Base-by-base conservation (phyloP, 805 yeast genomes). In the Yarrowia alimentaria region DNA sequence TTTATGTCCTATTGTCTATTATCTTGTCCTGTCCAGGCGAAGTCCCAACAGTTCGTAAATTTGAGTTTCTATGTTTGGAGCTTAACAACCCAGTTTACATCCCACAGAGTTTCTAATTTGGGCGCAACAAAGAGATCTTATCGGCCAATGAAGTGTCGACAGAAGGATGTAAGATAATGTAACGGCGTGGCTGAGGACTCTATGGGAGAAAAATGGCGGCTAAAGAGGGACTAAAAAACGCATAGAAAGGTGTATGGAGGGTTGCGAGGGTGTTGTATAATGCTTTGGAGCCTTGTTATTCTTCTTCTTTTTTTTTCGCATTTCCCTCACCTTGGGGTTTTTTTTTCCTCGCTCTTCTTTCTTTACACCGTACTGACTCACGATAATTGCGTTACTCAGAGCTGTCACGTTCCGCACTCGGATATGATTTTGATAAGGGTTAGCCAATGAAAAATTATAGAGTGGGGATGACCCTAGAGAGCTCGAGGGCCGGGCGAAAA, bases 101-200 rank as follows among this genome's bases (percentile, higher is more conserved):
- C 16, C 33, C 19, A 26, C 47, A 26, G 47, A 40, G 47, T 40
- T 37, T 40, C 47, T 40, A 40, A 40, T 40, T 40, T 28, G 47
- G 33, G 47, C 47, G 32, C 33, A 40, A 40, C 47, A 40, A 40
- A 40, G 47, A 40, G 24, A 40, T 40, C 47, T 40, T 40, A 40
- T 40, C 47, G 47, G 47, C 47, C 47, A 40, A 40, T 40, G 47
- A 40, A 28, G 25, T 18, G 33, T 40, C 47, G 47, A 40, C 47
- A 26, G 32, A 40, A 28, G 47, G 47, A 40, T 40, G 47, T 40
- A 40, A 40, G 47, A 40, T 40, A 40, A 40, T 40, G 47, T 40
- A 40, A 26, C 47, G 47, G 45, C 12, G 13, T 14, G 19, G n/a
- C 28, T 6, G 13, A 18, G 14, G 9, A 21, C 11, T 6, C 1